Conservation (phyloP, 805 yeast genomes). For the Yarrowia porcina region DNA sequence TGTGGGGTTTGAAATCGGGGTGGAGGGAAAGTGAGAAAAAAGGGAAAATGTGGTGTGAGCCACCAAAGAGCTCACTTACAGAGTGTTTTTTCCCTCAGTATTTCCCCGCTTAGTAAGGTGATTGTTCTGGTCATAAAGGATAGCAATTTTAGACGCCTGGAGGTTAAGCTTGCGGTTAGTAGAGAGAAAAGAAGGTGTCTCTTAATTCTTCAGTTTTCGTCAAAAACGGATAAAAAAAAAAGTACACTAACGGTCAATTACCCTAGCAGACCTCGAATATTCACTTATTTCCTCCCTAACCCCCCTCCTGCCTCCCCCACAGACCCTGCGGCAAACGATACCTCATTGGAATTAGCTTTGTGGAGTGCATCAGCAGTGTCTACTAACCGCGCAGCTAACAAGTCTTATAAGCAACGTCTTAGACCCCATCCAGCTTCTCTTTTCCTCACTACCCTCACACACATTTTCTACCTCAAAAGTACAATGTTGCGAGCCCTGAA, state of each 20-base stretch:
- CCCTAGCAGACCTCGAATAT: no score
- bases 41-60: no score
- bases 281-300: no score
- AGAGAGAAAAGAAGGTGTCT: no score
- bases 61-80: no score
- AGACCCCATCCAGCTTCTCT: background rate
- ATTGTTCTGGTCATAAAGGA: no score
- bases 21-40: no score
- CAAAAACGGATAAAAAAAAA: no score
- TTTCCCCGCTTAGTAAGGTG: no score
- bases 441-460: background rate
- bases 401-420: background rate
- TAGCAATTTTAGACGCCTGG: conserved; percentile 17
- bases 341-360: conserved; percentile 1
- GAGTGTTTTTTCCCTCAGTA: no score
- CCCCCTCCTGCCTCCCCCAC: background rate
- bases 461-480: background rate
- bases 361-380: background rate
- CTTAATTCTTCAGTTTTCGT: no score
- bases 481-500: conserved; percentile 10
- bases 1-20: background rate
- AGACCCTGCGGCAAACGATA: background rate
- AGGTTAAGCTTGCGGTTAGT: background rate
- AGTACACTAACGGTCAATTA: no score
- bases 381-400: conserved; percentile 7